These are phyloP conservation scores for Ceratopteris richardii DNA, from an alignment of 75 land plant species.

Conservation along the genomic window DNA sequence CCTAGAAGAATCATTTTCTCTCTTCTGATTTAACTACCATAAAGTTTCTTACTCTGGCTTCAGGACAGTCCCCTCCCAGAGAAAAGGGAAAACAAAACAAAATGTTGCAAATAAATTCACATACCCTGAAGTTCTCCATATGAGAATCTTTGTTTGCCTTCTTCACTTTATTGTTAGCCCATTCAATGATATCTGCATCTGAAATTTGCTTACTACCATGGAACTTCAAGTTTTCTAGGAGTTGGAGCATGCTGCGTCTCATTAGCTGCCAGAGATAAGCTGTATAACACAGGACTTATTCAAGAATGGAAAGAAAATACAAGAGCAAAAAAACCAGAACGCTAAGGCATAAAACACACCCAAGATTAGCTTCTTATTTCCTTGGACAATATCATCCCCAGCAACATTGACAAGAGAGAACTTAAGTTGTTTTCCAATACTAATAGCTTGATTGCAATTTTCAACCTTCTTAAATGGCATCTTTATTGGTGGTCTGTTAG, in stretches of 20 bases:
- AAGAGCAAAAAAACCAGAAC: neutral
- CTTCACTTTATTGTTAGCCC: constrained; percentile 81
- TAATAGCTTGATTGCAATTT: constrained; percentile 89
- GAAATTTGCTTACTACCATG: constrained; percentile 61
- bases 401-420: constrained; percentile 94
- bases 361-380: constrained; percentile 89
- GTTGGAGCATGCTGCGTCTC: constrained; percentile 77
- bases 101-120: too few relatives aligned
- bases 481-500: constrained; percentile 84
- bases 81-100: too few relatives aligned
- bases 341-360: constrained; percentile 33
- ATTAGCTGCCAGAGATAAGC: constrained; percentile 96
- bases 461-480: constrained; percentile 98
- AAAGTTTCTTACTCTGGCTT: too few relatives aligned
- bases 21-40: too few relatives aligned
- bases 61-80: too few relatives aligned
- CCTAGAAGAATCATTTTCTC: too few relatives aligned
- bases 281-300: constrained; percentile 16
- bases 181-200: constrained; percentile 67
- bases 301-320: neutral
- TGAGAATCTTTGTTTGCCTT: constrained; percentile 44
- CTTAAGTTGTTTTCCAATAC: constrained; percentile 69
- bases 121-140: constrained; percentile 74
- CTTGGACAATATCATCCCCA: constrained; percentile 93
- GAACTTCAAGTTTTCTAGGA: constrained; percentile 69